phyloP scores from a whole-genome alignment of 2,329 filamentous ascomycete genomes.

The Beauveria scarabaeidicola region DNA sequence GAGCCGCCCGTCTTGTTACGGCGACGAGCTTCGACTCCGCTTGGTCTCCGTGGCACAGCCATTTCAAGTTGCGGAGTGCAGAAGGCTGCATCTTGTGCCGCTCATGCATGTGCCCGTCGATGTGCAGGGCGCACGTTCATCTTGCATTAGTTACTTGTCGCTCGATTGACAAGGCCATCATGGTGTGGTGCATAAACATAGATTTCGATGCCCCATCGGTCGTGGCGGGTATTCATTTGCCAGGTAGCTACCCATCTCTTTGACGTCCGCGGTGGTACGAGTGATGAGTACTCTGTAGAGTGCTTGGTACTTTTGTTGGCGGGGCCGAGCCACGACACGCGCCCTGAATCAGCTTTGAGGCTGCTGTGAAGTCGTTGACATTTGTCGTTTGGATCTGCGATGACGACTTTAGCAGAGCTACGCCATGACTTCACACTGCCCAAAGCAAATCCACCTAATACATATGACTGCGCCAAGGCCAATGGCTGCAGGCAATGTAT shows the following conservation, averaged over 20 bases:
- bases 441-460: neutral
- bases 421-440: neutral
- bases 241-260: neutral
- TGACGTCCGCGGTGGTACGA: neutral
- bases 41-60: neutral
- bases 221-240: neutral
- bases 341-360: neutral
- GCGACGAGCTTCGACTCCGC: neutral
- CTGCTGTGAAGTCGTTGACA: neutral
- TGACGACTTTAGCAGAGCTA: neutral
- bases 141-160: neutral
- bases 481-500: neutral
- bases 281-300: neutral
- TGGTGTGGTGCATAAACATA: neutral
- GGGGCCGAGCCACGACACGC: neutral
- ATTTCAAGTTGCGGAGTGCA: constrained; percentile 1
- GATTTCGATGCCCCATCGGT: neutral
- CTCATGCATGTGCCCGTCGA: neutral
- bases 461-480: neutral
- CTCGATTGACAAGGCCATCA: neutral
- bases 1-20: neutral
- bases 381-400: neutral
- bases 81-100: constrained; percentile 3
- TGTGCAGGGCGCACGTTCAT: neutral
- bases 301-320: neutral